Evolutionary conservation across 2,329 filamentous ascomycete species (phyloP), one percentile per base, ranked within the genome.

Genomic region (Pseudonectria buxi): DNA sequence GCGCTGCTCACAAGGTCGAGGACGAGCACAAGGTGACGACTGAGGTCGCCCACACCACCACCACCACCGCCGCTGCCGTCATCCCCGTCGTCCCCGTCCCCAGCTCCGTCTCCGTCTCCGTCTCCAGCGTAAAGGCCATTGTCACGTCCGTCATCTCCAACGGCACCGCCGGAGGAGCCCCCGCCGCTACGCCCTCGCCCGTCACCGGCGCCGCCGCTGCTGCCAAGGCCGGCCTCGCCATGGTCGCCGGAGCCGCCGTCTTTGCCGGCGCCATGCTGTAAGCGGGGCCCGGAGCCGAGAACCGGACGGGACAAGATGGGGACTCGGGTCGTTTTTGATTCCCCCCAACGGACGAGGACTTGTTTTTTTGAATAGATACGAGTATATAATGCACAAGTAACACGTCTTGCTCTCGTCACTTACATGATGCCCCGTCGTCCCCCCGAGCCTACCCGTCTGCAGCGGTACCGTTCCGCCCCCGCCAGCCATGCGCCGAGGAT

Each of bases 191-290:
- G 14, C 36, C 45, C 25, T 35, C 43, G 33, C 45, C 47, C 28
- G 48, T 49, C 28, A 46, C 40, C 28, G 49, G 47, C 14, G 48
- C 51, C 15, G 49, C 46, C 27, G 51, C 32, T 10, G 49, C 50
- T 18, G 35, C 53, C 15, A 33, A 22, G 18, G 18, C 58, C 13
- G 55, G 42, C 9, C 36, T 42, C 4, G 44, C 31, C 15, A 30
- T 56, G 24, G 27, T 55, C 29, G 56, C 52, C 29, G 56, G 54
- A 27, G 49, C 52, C 26, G 55, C 46, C 14, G 54, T 51, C 32
- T 53, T 47, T 29, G 41, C 46, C 30, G 55, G 50, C 16, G 18
- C 18, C 18, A 36, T 59, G 27, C 24, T 57, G 28, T 59, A 49
- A 33, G 31, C 12, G 16, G 28, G 14, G 15, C 13, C 18, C n/a